These are phyloP conservation scores for Paragyromitra xinjiangensis DNA, from an alignment of 495 filamentous ascomycete species.

Conservation along the genomic window DNA sequence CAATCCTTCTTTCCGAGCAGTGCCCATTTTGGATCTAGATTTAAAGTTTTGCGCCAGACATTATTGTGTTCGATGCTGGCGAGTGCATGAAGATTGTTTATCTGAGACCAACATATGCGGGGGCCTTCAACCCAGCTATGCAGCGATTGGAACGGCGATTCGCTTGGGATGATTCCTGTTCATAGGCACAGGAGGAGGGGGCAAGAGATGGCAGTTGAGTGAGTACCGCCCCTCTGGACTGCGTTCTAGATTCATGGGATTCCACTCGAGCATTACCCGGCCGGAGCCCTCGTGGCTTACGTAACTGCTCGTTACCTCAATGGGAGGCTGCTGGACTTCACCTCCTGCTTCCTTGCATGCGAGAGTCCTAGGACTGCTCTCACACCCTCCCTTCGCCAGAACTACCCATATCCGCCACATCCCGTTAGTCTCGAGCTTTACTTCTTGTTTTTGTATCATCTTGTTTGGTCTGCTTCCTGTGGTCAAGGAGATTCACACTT, in stretches of 20 bases:
- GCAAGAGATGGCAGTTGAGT: slow-evolving; percentile 17
- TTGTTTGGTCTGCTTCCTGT: background rate
- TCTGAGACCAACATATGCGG: slow-evolving; percentile 25
- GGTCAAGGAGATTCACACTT: slow-evolving; percentile 8
- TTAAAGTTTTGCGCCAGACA: slow-evolving; percentile 6
- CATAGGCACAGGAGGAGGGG: slow-evolving; percentile 9
- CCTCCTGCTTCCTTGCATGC: slow-evolving; percentile 47
- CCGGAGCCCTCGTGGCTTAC: slow-evolving; percentile 27
- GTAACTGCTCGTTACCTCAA: slow-evolving; percentile 34
- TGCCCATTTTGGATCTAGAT: slow-evolving; percentile 14
- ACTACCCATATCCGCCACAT: slow-evolving; percentile 20
- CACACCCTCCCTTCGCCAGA: slow-evolving; percentile 31
- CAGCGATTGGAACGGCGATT: slow-evolving; percentile 32
- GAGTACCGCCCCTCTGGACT: background rate
- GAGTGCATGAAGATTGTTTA: slow-evolving; percentile 29
- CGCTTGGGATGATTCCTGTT: slow-evolving; percentile 16
- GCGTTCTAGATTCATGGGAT: slow-evolving; percentile 44
- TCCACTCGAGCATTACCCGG: slow-evolving; percentile 44
- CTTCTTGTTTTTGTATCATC: slow-evolving; percentile 31
- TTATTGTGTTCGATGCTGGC: slow-evolving; percentile 33
- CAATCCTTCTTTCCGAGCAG: slow-evolving; percentile 3
- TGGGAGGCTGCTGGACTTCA: slow-evolving; percentile 38
- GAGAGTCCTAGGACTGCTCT: slow-evolving; percentile 30
- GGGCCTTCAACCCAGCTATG: slow-evolving; percentile 8
- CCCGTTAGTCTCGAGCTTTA: background rate